A percentile compares a stretch with the other conserved stretches of the same genome.
phyloP scores from a whole-genome alignment of 2,329 filamentous ascomycete genomes.

The Truncatella angustata region DNA sequence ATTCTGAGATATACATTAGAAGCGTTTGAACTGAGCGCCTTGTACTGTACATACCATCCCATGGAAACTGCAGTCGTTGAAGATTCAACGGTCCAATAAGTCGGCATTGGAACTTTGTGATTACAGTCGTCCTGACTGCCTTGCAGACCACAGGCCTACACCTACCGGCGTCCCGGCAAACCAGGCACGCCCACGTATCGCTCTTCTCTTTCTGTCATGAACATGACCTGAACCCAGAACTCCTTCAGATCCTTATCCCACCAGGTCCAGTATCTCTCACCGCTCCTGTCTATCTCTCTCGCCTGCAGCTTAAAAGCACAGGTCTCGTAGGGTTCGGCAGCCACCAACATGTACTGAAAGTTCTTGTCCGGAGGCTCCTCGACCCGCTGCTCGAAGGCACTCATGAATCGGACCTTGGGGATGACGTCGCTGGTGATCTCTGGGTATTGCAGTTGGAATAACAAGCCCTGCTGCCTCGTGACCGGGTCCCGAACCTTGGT shows the following conservation, averaged over 20 bases:
- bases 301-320: conserved; percentile 95
- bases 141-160: background rate
- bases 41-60: too few species aligned
- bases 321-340: conserved; percentile 97
- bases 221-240: conserved; percentile 97
- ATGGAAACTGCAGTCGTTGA: too few species aligned
- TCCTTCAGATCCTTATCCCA: conserved; percentile 95
- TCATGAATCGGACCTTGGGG: conserved; percentile 94
- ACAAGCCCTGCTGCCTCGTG: conserved; percentile 80
- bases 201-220: conserved; percentile 97
- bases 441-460: conserved; percentile 97
- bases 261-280: conserved; percentile 88
- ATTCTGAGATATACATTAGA: too few species aligned
- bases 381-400: conserved; percentile 91
- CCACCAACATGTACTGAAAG: conserved; percentile 92
- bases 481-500: conserved; percentile 91
- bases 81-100: too few species aligned
- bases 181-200: conserved; percentile 69
- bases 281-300: conserved; percentile 84
- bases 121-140: background rate
- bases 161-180: conserved; percentile 46
- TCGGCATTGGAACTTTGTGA: background rate
- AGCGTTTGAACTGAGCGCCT: too few species aligned
- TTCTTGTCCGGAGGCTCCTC: conserved; percentile 89
- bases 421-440: conserved; percentile 75